A percentile compares a stretch with the other conserved stretches of the same genome.
Conservation (phyloP, 345 rosid species). For the Rubroshorea leprosula region DNA sequence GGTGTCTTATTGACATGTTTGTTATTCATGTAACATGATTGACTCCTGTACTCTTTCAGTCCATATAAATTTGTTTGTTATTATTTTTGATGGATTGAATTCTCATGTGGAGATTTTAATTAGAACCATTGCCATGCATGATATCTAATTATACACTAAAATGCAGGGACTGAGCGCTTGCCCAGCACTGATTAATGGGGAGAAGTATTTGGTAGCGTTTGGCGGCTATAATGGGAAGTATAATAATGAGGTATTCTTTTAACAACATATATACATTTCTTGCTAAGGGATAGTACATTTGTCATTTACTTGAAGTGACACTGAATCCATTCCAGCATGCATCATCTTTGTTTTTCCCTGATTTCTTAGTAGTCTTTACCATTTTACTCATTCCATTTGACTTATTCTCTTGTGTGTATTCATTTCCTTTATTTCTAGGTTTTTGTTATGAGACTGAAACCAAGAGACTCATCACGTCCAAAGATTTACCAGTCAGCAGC, state of each 20-base stretch:
- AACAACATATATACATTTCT: background rate
- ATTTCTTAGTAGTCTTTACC: background rate
- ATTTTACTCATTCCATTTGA: background rate
- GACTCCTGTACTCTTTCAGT: background rate
- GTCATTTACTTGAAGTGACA: background rate
- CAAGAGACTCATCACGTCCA: slow-evolving; percentile 53
- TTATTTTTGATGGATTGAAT: background rate
- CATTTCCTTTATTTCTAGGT: slow-evolving; percentile 37
- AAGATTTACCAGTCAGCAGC: slow-evolving; percentile 91
- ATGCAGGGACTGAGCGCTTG: slow-evolving; percentile 88
- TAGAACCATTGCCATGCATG: background rate
- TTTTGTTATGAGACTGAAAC: slow-evolving; percentile 72
- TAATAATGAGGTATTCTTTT: slow-evolving; percentile 65
- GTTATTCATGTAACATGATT: background rate
- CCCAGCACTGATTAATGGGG: slow-evolving; percentile 58
- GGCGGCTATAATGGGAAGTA: slow-evolving; percentile 98
- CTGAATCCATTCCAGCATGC: background rate
- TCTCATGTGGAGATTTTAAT: background rate
- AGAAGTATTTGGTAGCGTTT: slow-evolving; percentile 76
- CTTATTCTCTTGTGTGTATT: background rate
- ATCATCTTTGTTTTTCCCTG: background rate
- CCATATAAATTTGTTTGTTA: background rate
- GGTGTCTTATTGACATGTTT: background rate
- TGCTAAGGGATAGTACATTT: background rate
- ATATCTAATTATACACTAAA: slow-evolving; percentile 7